Base-by-base conservation (phyloP, 2,329 filamentous ascomycete genomes). In the Fusarium sp. region DNA sequence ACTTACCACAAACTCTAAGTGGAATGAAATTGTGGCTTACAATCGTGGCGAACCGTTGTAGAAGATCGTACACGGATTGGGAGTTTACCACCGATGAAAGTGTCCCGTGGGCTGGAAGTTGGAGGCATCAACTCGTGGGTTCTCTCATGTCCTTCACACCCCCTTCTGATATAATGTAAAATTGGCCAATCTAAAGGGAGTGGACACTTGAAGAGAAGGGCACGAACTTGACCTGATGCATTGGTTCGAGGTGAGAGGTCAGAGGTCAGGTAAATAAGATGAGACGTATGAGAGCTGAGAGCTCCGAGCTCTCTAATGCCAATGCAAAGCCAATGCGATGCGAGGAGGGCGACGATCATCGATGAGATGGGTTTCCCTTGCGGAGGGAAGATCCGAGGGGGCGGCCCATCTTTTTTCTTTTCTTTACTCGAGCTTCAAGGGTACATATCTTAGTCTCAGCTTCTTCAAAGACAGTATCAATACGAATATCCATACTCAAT, bases 301-400 rank as follows among this genome's bases (percentile, higher is more conserved):
- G 57, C 48, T 57, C 32, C 24, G 27, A 57, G 46, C 30, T 45
- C 24, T 45, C 44, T 45, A 57, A 44, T 49, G 16, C 45, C 54
- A 41, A 27, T 40, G 34, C 34, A 27, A 44, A 44, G 14, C 40
- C 57, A 42, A 61, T 57, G 61, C 37, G 44, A 64, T 52, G 59
- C 63, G 45, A 65, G 56, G 64, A 65, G 61, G 62, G 49, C 56
- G 66, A 65, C 65, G 68, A 74, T 74, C 72, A 62, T 65, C 70
- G 53, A 67, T n/a, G 16, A 16, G 34, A 67, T n/a, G 16, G 34
- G 34, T 37, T 37, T 72, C 45, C 61, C 57, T 58, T 58, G 57
- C 53, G 72, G 66, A 74, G 55, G 67, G 66, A 61, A 67, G 70
- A 74, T 75, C 72, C 68, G 48, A 53, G 54, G 54, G 27, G 18